Base-by-base conservation (phyloP, 768 basidiomycete genomes). In the Cystoderma amianthinum region DNA sequence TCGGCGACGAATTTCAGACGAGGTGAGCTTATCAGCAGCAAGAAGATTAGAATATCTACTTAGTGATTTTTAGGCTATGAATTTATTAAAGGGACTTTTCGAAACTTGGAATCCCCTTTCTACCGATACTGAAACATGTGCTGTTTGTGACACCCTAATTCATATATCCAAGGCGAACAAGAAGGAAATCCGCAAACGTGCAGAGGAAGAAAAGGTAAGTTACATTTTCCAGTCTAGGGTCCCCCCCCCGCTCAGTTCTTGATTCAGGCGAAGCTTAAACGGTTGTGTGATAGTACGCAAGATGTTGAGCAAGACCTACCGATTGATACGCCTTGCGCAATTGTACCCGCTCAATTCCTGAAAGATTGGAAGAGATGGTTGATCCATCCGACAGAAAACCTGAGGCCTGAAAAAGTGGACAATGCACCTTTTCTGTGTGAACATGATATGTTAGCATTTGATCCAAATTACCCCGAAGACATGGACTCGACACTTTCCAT, bases 151-250 rank as follows among this genome's bases (percentile, higher is more conserved):
- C 43, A 69, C 70, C 2, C 56, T 67, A 9, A 62, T 74, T 15
- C 70, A 77, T 37, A 68, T 64, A 23, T 78, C 74, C 5, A 76
- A 71, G 51, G 79, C 78, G 51, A 80, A 78, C 45, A 83, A 74
- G 50, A 73, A 69, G 30, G 80, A 77, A 47, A 47, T 71, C 32
- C 78, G 82, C 30, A 80, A 70, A 55, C 73, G 68, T 42, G 83
- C 82, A 18, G 88, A 88, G 54, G 78, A 83, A 15, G 88, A 90
- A 62, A 89, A 86, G 78, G 88, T 82, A 41, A 20, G 12, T 10
- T 2, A 20, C 20, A 12, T 3, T 19, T 17, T 39, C 5, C 7
- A 21, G 12, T 39, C 10, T n/a, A n/a, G n/a, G n/a, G n/a, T n/a
- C n/a, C n/a, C n/a, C n/a, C n/a, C n/a, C n/a, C n/a, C 24, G 32